phyloP scores from a whole-genome alignment of 2,329 filamentous ascomycete species.

The Drechslerella stenobrocha region DNA sequence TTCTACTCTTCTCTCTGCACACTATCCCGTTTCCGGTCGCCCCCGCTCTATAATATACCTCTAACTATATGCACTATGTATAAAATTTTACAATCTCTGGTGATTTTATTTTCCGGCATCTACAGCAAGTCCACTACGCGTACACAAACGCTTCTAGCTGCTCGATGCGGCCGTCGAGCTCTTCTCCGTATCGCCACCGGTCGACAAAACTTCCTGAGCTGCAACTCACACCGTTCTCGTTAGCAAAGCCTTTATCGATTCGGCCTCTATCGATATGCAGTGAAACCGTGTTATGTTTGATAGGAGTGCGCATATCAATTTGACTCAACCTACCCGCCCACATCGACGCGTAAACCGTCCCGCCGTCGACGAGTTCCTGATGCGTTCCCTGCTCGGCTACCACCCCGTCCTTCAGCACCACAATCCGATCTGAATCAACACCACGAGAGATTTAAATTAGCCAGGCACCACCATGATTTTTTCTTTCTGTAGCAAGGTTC shows the following conservation, averaged over 20 bases:
- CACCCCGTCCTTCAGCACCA: conserved; percentile 79
- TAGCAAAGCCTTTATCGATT: conserved; percentile 25
- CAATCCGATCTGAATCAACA: conserved; percentile 77
- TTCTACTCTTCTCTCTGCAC: too few species aligned
- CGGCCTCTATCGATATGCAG: neutral
- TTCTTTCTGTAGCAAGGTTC: too few species aligned
- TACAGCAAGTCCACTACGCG: too few species aligned
- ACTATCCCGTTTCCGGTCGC: neutral
- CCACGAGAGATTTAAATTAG: neutral
- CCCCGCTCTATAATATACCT: too few species aligned
- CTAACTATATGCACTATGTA: conserved; percentile 2
- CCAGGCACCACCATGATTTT: neutral
- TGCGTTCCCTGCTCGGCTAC: conserved; percentile 91
- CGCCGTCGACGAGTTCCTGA: conserved; percentile 74
- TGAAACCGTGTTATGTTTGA: neutral
- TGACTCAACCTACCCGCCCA: conserved; percentile 74
- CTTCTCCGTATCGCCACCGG: conserved; percentile 36
- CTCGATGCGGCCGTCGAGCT: neutral
- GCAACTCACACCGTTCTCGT: conserved; percentile 10
- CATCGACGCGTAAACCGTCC: conserved; percentile 81
- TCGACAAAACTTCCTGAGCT: conserved; percentile 47
- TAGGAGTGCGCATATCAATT: conserved; percentile 4
- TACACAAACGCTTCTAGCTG: neutral
- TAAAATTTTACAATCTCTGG: neutral
- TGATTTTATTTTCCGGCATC: neutral